Conservation (phyloP, 768 basidiomycete species). For the Trametes cubensis region DNA sequence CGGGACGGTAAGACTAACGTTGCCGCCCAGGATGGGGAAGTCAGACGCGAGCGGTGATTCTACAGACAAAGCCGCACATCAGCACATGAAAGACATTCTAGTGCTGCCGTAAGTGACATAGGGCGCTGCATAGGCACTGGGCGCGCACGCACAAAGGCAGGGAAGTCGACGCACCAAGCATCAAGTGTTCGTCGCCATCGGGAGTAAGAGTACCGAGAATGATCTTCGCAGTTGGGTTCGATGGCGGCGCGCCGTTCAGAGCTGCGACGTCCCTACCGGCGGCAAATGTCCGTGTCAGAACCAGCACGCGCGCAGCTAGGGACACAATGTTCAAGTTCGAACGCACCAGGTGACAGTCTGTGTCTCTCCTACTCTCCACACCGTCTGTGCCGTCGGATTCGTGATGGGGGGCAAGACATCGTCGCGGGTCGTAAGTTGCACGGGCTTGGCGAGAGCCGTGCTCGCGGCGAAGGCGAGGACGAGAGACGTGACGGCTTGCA, state of each 20-base stretch:
- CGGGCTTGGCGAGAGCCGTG: slow-evolving; percentile 15
- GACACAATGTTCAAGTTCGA: not conserved
- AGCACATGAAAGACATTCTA: not conserved
- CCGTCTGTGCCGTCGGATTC: slow-evolving; percentile 35
- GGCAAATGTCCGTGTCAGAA: not conserved
- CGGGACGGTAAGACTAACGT: slow-evolving; percentile 45
- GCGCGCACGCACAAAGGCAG: not conserved
- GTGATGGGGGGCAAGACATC: slow-evolving; percentile 44
- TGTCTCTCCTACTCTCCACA: slow-evolving; percentile 43
- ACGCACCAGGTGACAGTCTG: slow-evolving; percentile 49
- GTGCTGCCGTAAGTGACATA: no score
- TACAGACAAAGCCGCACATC: slow-evolving; percentile 22
- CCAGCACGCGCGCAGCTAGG: no score
- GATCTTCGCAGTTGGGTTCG: slow-evolving; percentile 40
- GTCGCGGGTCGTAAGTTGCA: slow-evolving; percentile 20
- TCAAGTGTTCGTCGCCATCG: slow-evolving; percentile 49
- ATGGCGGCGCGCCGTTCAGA: slow-evolving; percentile 38
- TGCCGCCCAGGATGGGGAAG: slow-evolving; percentile 44
- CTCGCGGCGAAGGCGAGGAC: slow-evolving; percentile 14
- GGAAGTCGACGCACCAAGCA: slow-evolving; percentile 43
- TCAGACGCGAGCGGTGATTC: slow-evolving; percentile 46
- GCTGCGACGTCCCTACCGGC: slow-evolving; percentile 29
- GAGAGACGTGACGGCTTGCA: slow-evolving; percentile 4
- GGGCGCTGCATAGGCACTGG: not conserved
- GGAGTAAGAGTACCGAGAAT: slow-evolving; percentile 47